Evolutionary conservation across 176 grass and related monocot species (phyloP), one percentile per base, ranked within the genome.

Genomic region (Carex scoparia): DNA sequence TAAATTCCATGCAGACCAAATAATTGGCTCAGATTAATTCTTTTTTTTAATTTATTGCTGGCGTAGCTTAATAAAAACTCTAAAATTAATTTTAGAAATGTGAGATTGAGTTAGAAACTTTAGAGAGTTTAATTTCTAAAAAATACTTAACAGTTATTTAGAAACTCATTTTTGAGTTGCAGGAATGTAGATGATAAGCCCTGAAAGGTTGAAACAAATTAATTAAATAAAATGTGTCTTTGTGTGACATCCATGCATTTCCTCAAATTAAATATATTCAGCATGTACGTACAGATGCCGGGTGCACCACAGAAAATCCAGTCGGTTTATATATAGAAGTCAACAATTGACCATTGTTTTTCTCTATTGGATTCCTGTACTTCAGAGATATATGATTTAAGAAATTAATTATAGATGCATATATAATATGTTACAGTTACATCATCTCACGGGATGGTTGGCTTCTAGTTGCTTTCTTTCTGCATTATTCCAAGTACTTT

Each of bases 381-480:
- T 7, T 2, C 4, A 30, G 46, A 51, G 10, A 10, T 23, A 23
- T 23, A 23, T 76, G 72, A 31, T 76, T 31, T 54, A 76, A 55
- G 48, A 76, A 54, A 53, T 27, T 13, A 14, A 53, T 27, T 13
- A 14, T 53, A 51, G 46, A 73, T 69, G 33, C 10, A 68, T 23
- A 23, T 23, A 23, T 48, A 27, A 73, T 73, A 49, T 46, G 16
- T 46, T 30, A 4, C 3, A 75, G 2, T 53, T 53, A 32, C 48
- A 76, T 76, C 71, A 15, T 31, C 46, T 76, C 72, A 76, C 48
- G 10, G 72, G 10, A 30, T 32, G 28, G 74, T 58, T 58, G 74
- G 51, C 51, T 58, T 35, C 74, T 79, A 79, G 74, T 79, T 79
- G 74, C 74, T 79, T 79, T 79, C 74, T 79, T 7, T 79, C 28